Base-by-base conservation (phyloP, 768 basidiomycete genomes). In the Tylopilus sp. region DNA sequence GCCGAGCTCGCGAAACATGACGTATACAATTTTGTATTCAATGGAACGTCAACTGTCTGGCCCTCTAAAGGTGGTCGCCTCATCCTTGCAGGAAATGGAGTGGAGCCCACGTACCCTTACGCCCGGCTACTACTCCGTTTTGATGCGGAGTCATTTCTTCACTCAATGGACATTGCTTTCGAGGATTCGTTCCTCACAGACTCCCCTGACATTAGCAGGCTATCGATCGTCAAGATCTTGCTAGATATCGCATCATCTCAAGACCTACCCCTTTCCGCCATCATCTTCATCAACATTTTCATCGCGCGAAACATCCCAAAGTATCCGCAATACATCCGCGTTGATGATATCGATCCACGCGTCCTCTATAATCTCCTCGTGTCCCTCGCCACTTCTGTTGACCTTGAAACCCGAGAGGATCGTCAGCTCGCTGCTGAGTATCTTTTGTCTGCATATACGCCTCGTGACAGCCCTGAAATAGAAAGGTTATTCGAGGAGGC, bases 261-360 rank as follows among this genome's bases (percentile, higher is more conserved):
- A 22, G 75, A 77, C 45, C 71, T 93, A 25, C 71, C 82, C 0
- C 69, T 80, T 26, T 70, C 78, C 36, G 92, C 91, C 65, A 72
- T 75, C 53, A 93, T 90, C 4, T 90, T 99, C 68, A 78, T 96
- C 45, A 85, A 95, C 64, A 98, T 99, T 55, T 99, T 99, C 71
- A 80, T 98, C 52, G 92, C 97, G 4, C 87, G 95, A 53, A 99
- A 98, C 68, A 83, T 97, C 12, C 92, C 97, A 0, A 98, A 98
- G 72, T 99, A 98, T 71, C 85, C 89, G 2, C 94, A 97, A 70
- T 92, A 86, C 68, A 78, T 93, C 44, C 56, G 13, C 0, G 47
- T 58, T 30, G 44, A 58, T 37, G 62, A 55, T 45, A 75, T 93
- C 37, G 71, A 86, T 0, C 81, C 86, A 1, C 85, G 80, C 54